Base-by-base conservation (phyloP, 768 basidiomycete species). In the Pulveroboletus sp. region DNA sequence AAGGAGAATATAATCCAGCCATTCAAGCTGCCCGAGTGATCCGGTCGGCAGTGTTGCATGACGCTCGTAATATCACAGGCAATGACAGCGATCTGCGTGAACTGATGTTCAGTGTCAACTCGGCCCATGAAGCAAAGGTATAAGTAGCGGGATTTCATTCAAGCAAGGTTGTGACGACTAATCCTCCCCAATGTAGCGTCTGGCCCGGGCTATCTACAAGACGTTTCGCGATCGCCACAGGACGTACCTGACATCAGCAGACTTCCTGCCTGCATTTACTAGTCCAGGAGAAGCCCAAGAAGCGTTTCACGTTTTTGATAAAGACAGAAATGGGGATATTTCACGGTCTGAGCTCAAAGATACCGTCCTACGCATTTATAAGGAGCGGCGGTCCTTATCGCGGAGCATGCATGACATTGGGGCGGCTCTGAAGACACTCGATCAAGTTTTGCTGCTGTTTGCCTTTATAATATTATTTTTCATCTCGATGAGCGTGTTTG, bases 331-430 rank as follows among this genome's bases (percentile, higher is more conserved):
- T 54, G 85, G 85, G 8, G 88, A 91, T 61, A 73, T 89, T 48
- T 82, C 84, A 12, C 80, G 82, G 33, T 72, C 78, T n/a, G 88
- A 91, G 65, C 77, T 91, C 62, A 90, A 88, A 69, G 71, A 77
- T 26, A 77, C 76, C 27, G 62, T 89, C 24, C 67, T 89, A 52
- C 81, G 77, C 60, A 75, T 86, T 11, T 91, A 90, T 73, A 86
- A 84, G 63, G 88, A 91, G 62, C 81, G 88, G 2, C 77, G 86
- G 21, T 83, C 82, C 70, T 72, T 91, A 26, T 82, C 82, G 37
- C 80, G 84, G 45, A 84, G 84, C 24, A 83, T 90, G 79, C 83
- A 80, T 43, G 88, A 90, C 62, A 86, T 86, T 41, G 74, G 81
- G 9, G 76, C 71, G 33, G 88, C 88, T 27, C 73, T 90, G 39